Conservation (phyloP, 257 asterid genomes). For the Rhazya stricta region DNA sequence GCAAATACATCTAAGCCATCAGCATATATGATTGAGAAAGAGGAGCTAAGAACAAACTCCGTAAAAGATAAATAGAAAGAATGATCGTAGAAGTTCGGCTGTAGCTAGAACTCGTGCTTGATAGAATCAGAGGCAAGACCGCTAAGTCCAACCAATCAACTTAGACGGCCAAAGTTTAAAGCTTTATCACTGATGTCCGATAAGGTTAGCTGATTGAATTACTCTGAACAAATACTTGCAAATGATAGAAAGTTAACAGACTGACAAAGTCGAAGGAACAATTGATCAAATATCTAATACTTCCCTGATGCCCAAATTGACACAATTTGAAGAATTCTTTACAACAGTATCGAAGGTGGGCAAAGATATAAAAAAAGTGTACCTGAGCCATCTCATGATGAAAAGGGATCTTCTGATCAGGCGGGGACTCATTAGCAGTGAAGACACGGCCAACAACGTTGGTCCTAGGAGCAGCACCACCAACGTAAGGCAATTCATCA, state of each 20-base stretch:
- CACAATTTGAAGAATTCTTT: background rate
- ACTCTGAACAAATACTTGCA: background rate
- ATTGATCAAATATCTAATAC: background rate
- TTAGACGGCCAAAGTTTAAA: background rate
- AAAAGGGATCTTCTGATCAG: constrained; percentile 59
- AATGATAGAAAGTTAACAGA: background rate
- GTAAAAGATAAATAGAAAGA: background rate
- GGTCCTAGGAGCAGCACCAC: constrained; percentile 85
- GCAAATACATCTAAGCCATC: background rate
- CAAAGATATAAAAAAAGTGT: background rate
- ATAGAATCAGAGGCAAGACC: no score
- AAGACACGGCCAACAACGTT: constrained; percentile 79
- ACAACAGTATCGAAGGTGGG: background rate
- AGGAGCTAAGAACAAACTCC: background rate
- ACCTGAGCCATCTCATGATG: constrained; percentile 18
- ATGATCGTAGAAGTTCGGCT: background rate
- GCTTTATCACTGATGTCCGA: background rate
- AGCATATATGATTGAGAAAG: background rate
- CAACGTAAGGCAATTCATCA: constrained; percentile 79
- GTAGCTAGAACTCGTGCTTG: background rate
- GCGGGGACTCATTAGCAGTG: constrained; percentile 88
- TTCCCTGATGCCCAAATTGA: background rate
- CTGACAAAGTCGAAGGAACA: background rate
- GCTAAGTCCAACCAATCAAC: background rate
- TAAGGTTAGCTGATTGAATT: background rate